These are phyloP conservation scores for Sideroxylon spinosum DNA, from an alignment of 179 eudicot genomes.

Conservation along the genomic window DNA sequence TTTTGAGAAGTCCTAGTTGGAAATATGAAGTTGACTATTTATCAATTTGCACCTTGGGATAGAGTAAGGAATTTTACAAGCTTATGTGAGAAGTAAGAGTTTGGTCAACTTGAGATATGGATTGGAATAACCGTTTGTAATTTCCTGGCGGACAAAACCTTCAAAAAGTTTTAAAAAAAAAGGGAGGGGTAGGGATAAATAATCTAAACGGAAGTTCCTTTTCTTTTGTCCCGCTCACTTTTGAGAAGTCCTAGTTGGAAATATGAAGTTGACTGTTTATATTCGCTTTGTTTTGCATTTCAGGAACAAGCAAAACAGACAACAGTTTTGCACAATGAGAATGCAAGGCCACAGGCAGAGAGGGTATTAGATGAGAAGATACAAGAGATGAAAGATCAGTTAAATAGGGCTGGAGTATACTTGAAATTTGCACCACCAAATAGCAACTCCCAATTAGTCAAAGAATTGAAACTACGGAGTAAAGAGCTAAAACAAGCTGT, in stretches of 20 bases:
- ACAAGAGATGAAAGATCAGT: constrained; percentile 81
- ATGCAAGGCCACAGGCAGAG: constrained; percentile 23
- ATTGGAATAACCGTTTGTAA: no score
- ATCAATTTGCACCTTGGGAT: no score
- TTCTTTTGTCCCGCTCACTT: no score
- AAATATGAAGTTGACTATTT: background rate
- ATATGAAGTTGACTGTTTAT: background rate
- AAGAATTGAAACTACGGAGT: constrained; percentile 70
- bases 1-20: no score
- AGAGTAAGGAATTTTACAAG: no score
- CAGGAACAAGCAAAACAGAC: constrained; percentile 35
- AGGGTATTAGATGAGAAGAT: constrained; percentile 51
- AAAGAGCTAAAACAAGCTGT: constrained; percentile 69
- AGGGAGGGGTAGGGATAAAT: no score
- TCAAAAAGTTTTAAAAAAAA: no score
- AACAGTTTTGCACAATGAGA: constrained; percentile 22
- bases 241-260: no score
- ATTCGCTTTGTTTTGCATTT: constrained; percentile 13
- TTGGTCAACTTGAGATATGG: no score
- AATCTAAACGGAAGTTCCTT: no score
- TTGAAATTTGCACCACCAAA: constrained; percentile 57
- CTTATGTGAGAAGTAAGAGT: no score
- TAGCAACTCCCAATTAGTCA: constrained; percentile 65
- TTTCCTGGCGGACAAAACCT: no score
- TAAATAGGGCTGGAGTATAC: constrained; percentile 82